Conservation (phyloP, 2,329 filamentous ascomycete species). For the Sclerotinia glacialis region DNA sequence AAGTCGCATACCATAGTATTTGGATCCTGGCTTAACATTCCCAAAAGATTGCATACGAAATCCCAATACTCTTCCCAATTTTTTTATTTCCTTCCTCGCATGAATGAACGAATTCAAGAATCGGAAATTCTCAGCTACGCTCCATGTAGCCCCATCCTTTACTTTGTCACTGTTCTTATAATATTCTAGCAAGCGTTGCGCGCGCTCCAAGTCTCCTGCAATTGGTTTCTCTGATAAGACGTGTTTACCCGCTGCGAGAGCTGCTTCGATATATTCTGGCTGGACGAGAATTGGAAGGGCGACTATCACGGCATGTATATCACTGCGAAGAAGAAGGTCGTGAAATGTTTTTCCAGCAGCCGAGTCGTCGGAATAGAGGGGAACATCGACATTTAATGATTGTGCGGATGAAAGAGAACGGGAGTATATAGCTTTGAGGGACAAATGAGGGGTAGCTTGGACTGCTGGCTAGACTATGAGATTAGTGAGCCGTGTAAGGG, state of each 20-base stretch:
- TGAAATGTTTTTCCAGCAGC: slow-evolving; percentile 45
- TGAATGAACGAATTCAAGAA: slow-evolving; percentile 56
- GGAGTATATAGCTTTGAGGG: slow-evolving; percentile 50
- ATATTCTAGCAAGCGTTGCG: slow-evolving; percentile 49
- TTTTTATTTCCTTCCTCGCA: slow-evolving; percentile 49
- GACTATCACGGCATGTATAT: slow-evolving; percentile 41
- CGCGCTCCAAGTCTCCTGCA: slow-evolving; percentile 48
- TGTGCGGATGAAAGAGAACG: slow-evolving; percentile 38
- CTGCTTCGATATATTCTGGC: slow-evolving; percentile 49
- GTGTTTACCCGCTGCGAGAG: slow-evolving; percentile 51
- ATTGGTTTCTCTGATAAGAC: slow-evolving; percentile 56
- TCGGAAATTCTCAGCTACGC: slow-evolving; percentile 71
- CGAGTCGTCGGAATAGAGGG: slow-evolving; percentile 39
- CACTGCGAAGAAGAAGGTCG: slow-evolving; percentile 37
- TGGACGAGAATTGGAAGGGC: slow-evolving; percentile 52
- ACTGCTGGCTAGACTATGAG: slow-evolving; percentile 52
- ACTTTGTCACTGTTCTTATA: slow-evolving; percentile 43
- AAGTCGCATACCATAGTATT: slow-evolving; percentile 43
- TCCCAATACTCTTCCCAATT: slow-evolving; percentile 53
- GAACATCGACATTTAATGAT: slow-evolving; percentile 43
- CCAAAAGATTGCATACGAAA: slow-evolving; percentile 51
- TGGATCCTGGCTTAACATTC: slow-evolving; percentile 46
- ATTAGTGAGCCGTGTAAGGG: slow-evolving; percentile 5
- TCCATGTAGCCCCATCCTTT: slow-evolving; percentile 46
- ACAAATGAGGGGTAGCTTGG: slow-evolving; percentile 48